Evolutionary conservation across 2,329 filamentous ascomycete genomes (phyloP).

Genomic region (Tolypocladium amazonense): DNA sequence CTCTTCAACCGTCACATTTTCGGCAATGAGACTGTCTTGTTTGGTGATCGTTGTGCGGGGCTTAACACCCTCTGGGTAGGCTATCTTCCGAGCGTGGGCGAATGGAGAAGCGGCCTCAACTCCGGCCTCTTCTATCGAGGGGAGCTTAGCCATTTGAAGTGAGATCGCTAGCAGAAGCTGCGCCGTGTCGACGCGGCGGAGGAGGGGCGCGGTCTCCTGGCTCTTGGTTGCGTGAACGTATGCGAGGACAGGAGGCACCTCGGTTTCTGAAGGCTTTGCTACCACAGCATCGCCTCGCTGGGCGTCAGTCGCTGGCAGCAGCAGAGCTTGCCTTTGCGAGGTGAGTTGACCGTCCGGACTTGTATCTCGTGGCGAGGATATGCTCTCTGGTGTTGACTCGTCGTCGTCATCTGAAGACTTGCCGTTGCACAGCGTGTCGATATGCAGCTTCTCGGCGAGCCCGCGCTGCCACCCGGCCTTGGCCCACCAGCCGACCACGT

Average conservation of each 20-base stretch:
- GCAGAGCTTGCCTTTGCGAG: background rate
- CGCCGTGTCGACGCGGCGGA: constrained; percentile 82
- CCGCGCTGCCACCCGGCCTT: constrained; percentile 87
- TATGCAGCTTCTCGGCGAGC: constrained; percentile 64
- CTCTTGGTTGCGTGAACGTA: constrained; percentile 61
- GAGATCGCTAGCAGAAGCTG: constrained; percentile 73
- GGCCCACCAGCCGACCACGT: constrained; percentile 90
- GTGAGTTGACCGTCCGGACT: constrained; percentile 9
- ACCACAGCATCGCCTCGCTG: background rate
- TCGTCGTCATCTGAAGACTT: constrained; percentile 27
- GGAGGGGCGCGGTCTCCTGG: constrained; percentile 44
- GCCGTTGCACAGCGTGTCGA: constrained; percentile 49
- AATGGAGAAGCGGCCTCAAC: constrained; percentile 55
- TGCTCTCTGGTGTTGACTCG: constrained; percentile 17
- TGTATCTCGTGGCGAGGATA: constrained; percentile 13
- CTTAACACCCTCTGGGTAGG: constrained; percentile 74
- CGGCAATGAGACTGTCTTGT: constrained; percentile 71
- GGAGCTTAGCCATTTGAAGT: constrained; percentile 76
- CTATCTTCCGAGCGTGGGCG: constrained; percentile 68
- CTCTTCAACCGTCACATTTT: constrained; percentile 82
- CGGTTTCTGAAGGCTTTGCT: constrained; percentile 7
- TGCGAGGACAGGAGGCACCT: constrained; percentile 64
- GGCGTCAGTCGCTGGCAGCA: background rate
- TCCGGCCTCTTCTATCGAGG: constrained; percentile 55
- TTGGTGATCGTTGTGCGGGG: constrained; percentile 72